Conservation (phyloP, 768 basidiomycete species). For the Termitomyces sp. region DNA sequence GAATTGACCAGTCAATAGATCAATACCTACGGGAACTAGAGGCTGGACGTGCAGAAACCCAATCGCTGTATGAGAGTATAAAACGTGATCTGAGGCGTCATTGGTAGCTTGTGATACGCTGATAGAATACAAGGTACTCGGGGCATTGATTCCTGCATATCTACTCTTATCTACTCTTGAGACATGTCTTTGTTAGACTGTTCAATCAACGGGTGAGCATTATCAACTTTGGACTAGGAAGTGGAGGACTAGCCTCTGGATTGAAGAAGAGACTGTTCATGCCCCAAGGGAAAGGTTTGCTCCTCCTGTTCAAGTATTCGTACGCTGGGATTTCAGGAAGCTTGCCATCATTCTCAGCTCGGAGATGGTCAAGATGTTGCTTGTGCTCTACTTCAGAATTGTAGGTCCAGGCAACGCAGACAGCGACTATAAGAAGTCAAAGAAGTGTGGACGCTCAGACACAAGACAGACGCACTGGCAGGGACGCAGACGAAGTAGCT, state of each 20-base stretch:
- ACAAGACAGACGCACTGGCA: constrained; percentile 49
- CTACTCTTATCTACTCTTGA: constrained; percentile 15
- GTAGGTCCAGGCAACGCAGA: constrained; percentile 49
- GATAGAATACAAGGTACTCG: background rate
- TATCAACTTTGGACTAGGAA: background rate
- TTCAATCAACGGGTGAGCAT: background rate
- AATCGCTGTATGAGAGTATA: constrained; percentile 57
- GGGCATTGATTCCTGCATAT: background rate
- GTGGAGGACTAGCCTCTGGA: constrained; percentile 43
- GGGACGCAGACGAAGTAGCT: constrained; percentile 77
- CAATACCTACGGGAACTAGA: constrained; percentile 72
- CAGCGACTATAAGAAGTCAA: constrained; percentile 30
- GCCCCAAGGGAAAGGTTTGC: constrained; percentile 85
- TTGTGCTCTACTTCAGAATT: constrained; percentile 58
- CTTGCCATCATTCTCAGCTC: constrained; percentile 64
- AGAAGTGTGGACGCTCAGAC: background rate
- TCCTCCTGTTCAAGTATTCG: constrained; percentile 70
- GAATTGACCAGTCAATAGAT: constrained; percentile 67
- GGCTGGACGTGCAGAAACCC: constrained; percentile 55
- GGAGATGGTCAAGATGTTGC: constrained; percentile 65
- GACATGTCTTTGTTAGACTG: constrained; percentile 65
- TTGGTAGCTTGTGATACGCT: constrained; percentile 41
- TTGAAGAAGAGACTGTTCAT: constrained; percentile 81
- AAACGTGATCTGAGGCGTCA: constrained; percentile 66
- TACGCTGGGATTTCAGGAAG: constrained; percentile 68